A percentile compares a stretch with the other conserved stretches of the same genome.
Evolutionary conservation across 73 alveolate species (phyloP).

Genomic region (Stentor roeselii): DNA sequence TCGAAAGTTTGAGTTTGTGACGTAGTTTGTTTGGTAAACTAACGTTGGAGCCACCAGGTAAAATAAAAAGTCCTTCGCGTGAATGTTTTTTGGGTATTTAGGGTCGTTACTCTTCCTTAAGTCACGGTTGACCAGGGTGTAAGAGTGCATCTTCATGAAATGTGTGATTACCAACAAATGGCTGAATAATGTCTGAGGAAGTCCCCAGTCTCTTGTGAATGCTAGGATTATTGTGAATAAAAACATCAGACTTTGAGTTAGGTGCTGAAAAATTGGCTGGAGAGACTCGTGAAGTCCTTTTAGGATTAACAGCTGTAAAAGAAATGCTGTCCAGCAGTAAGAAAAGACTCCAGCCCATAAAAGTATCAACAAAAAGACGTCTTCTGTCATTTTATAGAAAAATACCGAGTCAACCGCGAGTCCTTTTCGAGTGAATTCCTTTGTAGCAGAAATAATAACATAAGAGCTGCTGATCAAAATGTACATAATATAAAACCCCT

Average conservation of each 20-base stretch:
- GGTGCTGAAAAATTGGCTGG: background rate
- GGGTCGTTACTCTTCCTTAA: background rate
- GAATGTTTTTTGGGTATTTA: background rate
- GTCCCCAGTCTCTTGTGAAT: background rate
- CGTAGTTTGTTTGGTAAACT: constrained; percentile 7
- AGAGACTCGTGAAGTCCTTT: background rate
- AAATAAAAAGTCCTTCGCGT: background rate
- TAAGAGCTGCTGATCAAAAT: background rate
- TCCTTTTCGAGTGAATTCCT: background rate
- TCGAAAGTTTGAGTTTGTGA: background rate
- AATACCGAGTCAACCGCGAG: background rate
- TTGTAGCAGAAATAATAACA: background rate
- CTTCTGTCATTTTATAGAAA: background rate
- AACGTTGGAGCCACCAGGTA: constrained; percentile 9
- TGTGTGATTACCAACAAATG: background rate
- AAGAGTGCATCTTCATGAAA: constrained; percentile 24
- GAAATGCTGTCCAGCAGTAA: background rate
- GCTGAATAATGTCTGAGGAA: background rate
- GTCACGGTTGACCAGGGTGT: background rate
- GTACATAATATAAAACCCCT: background rate
- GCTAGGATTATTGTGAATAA: background rate
- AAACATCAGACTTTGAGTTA: background rate
- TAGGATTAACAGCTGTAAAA: constrained; percentile 7
- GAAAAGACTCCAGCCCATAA: background rate
- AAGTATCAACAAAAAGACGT: background rate